phyloP scores from a whole-genome alignment of 257 asterid species.

The Agastache rugosa region DNA sequence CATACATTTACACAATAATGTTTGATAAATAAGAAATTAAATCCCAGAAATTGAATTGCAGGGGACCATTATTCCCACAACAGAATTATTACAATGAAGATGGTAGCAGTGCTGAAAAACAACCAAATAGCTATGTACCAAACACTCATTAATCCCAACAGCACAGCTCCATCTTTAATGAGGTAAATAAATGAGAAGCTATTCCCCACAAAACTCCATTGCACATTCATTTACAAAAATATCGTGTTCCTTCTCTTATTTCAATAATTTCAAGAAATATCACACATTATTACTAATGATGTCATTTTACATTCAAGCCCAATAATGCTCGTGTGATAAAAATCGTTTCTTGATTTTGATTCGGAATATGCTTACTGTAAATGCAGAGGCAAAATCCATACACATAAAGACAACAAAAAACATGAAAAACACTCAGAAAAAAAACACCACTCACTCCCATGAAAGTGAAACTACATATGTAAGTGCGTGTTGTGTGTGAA shows the following conservation, averaged over 20 bases:
- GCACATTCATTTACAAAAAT: background rate
- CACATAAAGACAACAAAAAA: constrained; percentile 9
- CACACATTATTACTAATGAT: background rate
- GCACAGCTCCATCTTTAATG: constrained; percentile 32
- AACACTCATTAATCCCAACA: constrained; percentile 37
- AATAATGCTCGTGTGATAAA: background rate
- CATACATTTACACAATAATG: constrained; percentile 24
- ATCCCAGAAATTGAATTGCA: constrained; percentile 22
- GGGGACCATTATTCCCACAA: constrained; percentile 34
- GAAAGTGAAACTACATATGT: background rate
- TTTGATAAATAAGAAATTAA: background rate
- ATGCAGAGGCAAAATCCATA: constrained; percentile 15
- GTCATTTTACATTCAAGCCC: background rate
- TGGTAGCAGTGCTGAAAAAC: background rate
- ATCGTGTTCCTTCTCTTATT: background rate
- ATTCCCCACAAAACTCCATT: constrained; percentile 29
- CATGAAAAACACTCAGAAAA: background rate
- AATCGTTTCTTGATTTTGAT: constrained; percentile 20
- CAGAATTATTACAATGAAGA: background rate
- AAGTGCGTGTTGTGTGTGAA: constrained; percentile 31
- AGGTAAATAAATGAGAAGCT: constrained; percentile 39
- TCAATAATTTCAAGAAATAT: constrained; percentile 7
- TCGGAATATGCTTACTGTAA: constrained; percentile 24
- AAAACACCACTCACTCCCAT: constrained; percentile 16
- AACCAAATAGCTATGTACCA: constrained; percentile 7